Conservation (phyloP, 306 rosid genomes). For the Prunus dulcis region DNA sequence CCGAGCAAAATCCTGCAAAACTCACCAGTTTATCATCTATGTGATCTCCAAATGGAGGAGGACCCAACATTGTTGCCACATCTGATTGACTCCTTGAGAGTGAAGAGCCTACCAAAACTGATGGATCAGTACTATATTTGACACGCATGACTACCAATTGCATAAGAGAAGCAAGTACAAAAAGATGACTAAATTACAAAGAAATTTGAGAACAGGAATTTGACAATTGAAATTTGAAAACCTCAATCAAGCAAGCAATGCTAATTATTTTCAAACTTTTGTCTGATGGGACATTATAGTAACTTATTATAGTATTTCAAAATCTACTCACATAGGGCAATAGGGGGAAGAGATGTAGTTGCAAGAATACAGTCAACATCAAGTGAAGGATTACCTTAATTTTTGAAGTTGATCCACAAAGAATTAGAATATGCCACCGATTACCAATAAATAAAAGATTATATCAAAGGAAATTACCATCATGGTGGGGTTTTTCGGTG, state of each 20-base stretch:
- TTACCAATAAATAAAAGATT: background rate
- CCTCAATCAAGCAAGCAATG: background rate
- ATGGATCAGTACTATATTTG: background rate
- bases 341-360: background rate
- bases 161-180: background rate
- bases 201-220: background rate
- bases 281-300: background rate
- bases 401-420: background rate
- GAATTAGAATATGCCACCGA: background rate
- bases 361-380: background rate
- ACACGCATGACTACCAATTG: conserved; percentile 15
- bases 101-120: conserved; percentile 50
- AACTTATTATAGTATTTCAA: too few species aligned
- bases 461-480: conserved; percentile 48
- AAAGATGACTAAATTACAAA: background rate
- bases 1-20: conserved; percentile 20
- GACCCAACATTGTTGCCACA: conserved; percentile 41
- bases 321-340: background rate
- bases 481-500: conserved; percentile 64
- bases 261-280: background rate
- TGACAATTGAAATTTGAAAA: background rate
- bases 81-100: conserved; percentile 62
- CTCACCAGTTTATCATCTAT: conserved; percentile 71
- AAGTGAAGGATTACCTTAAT: background rate
- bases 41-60: conserved; percentile 52